These are phyloP conservation scores for Purshia tridentata DNA, from an alignment of 306 rosid species.

Conservation along the genomic window DNA sequence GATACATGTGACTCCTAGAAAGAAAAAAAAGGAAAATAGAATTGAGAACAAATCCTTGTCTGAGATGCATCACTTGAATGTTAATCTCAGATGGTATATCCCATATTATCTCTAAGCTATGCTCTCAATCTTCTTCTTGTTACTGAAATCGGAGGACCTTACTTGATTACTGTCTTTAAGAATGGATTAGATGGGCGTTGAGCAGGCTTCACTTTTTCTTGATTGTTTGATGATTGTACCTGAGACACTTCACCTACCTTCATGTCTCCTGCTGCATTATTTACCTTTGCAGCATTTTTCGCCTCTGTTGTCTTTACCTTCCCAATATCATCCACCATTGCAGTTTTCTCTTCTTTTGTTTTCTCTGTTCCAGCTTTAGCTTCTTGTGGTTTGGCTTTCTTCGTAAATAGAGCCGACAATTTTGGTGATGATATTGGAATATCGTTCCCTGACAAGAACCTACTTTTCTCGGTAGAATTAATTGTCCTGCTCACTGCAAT, in stretches of 20 bases:
- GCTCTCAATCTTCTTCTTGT: not conserved
- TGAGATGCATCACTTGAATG: not conserved
- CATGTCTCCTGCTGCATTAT: constrained; percentile 28
- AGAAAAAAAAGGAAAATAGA: not conserved
- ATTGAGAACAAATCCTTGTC: not conserved
- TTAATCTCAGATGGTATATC: not conserved
- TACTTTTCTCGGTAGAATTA: constrained; percentile 28
- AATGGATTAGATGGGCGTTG: constrained; percentile 74
- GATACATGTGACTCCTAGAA: not conserved
- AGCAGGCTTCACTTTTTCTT: constrained; percentile 33
- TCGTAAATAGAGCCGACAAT: constrained; percentile 50
- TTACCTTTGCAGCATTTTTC: constrained; percentile 19
- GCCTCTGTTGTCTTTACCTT: constrained; percentile 32
- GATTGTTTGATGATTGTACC: constrained; percentile 34
- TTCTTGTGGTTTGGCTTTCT: constrained; percentile 59
- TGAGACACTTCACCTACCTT: constrained; percentile 35
- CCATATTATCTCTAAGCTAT: not conserved
- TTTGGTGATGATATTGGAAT: constrained; percentile 38
- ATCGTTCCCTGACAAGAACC: constrained; percentile 35
- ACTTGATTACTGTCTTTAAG: constrained; percentile 71
- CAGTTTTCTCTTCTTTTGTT: constrained; percentile 29
- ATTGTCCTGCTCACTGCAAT: constrained; percentile 22
- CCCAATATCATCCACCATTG: constrained; percentile 25
- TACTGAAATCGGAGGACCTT: constrained; percentile 21
- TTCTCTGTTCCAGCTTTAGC: constrained; percentile 36